phyloP scores from a whole-genome alignment of 2,329 filamentous ascomycete species.

The Zasmidium citrigriseum region DNA sequence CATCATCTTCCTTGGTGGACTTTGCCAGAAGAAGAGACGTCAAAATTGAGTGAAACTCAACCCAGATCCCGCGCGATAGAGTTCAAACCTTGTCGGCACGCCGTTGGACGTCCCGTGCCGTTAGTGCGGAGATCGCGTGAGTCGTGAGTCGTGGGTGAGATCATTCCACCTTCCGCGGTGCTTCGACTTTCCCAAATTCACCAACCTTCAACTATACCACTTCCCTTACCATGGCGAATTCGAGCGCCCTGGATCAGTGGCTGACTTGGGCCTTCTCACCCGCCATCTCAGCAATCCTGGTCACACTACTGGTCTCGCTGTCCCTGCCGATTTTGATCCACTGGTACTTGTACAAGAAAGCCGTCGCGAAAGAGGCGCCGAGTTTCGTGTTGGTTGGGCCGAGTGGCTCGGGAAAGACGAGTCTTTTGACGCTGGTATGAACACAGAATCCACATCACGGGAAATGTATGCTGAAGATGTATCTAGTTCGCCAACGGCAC shows the following conservation, averaged over 20 bases:
- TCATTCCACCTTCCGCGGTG: neutral
- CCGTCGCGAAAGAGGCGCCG: constrained; percentile 61
- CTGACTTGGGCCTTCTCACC: constrained; percentile 50
- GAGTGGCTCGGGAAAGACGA: constrained; percentile 82
- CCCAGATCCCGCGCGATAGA: neutral
- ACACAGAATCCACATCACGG: neutral
- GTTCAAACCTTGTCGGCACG: neutral
- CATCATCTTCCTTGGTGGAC: neutral
- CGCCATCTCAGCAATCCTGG: constrained; percentile 54
- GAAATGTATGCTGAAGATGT: neutral
- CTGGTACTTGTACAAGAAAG: constrained; percentile 67
- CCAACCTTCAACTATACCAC: neutral
- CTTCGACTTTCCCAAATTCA: neutral
- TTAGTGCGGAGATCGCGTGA: too few species aligned
- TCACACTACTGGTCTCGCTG: constrained; percentile 71
- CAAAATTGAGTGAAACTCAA: neutral
- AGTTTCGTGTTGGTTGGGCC: constrained; percentile 81
- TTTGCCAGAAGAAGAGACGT: neutral
- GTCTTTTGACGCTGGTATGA: constrained; percentile 74
- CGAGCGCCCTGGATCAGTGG: constrained; percentile 34
- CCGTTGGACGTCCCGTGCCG: neutral
- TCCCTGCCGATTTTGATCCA: constrained; percentile 77
- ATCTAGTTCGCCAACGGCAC: constrained; percentile 59
- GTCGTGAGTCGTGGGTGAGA: too few species aligned
- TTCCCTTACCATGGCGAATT: neutral